Evolutionary conservation across 345 rosid species (phyloP).

Genomic region (Mangifera indica): DNA sequence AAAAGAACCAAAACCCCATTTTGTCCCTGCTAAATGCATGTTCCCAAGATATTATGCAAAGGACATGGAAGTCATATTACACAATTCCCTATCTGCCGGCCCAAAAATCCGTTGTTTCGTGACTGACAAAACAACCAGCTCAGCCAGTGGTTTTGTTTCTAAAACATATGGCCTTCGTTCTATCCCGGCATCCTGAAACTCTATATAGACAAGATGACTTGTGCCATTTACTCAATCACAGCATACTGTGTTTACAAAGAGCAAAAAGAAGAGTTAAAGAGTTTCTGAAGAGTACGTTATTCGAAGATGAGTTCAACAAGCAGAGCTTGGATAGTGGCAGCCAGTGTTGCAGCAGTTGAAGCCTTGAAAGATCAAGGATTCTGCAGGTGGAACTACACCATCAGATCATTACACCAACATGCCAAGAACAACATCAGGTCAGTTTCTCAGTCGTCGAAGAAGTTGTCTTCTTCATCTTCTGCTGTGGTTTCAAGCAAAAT

Average conservation of each 20-base stretch:
- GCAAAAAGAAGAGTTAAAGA: neutral
- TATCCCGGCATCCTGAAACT: neutral
- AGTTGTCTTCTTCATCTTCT: slow-evolving; percentile 39
- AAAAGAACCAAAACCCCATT: neutral
- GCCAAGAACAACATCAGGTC: slow-evolving; percentile 40
- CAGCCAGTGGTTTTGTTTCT: neutral
- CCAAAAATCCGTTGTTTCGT: neutral
- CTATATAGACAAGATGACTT: neutral
- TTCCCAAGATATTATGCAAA: neutral
- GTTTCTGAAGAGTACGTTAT: neutral
- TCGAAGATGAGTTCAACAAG: slow-evolving; percentile 20
- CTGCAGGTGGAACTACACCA: slow-evolving; percentile 53
- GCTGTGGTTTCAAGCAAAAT: slow-evolving; percentile 12
- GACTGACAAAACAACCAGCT: neutral
- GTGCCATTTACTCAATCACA: neutral
- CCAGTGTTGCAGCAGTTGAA: slow-evolving; percentile 58
- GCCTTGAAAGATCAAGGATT: slow-evolving; percentile 62
- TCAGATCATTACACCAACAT: slow-evolving; percentile 45
- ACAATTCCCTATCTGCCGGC: neutral
- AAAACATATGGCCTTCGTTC: neutral
- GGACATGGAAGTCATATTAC: neutral
- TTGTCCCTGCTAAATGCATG: neutral
- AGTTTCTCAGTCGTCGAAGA: slow-evolving; percentile 40
- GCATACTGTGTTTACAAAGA: too few species aligned
- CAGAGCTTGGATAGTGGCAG: slow-evolving; percentile 52